Conservation (phyloP, 2,329 filamentous ascomycete species). For the Neoscytalidium dimidiatum region DNA sequence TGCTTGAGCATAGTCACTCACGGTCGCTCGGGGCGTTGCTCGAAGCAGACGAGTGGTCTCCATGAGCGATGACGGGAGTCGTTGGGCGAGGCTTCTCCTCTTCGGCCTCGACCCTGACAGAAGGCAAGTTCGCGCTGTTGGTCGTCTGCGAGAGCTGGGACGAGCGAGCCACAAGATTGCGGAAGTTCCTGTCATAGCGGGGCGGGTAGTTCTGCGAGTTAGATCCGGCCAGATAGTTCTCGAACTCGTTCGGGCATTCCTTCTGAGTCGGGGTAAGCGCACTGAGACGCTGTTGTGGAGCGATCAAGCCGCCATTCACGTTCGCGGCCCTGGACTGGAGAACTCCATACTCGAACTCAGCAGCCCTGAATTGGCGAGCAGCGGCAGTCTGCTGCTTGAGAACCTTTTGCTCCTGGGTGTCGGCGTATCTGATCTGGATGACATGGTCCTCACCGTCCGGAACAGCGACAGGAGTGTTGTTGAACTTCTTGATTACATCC, state of each 20-base stretch:
- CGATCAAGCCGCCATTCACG: constrained; percentile 25
- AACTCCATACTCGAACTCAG: constrained; percentile 70
- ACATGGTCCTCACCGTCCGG: constrained; percentile 70
- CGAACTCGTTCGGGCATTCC: constrained; percentile 38
- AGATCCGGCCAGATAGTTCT: constrained; percentile 33
- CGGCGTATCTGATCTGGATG: constrained; percentile 92
- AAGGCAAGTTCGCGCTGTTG: constrained; percentile 11
- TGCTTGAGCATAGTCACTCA: constrained; percentile 10
- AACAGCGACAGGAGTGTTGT: constrained; percentile 66
- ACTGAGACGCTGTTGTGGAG: constrained; percentile 36
- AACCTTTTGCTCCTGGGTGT: constrained; percentile 94
- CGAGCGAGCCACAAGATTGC: constrained; percentile 15
- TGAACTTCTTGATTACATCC: constrained; percentile 82
- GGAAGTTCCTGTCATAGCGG: constrained; percentile 14
- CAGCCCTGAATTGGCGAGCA: constrained; percentile 91
- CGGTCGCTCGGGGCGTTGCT: constrained; percentile 20
- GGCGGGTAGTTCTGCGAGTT: constrained; percentile 5
- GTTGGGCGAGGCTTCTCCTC: constrained; percentile 17
- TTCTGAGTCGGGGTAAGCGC: constrained; percentile 35
- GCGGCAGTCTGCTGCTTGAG: constrained; percentile 95
- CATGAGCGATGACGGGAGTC: constrained; percentile 20
- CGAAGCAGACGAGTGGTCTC: constrained; percentile 20
- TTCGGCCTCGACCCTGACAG: constrained; percentile 12
- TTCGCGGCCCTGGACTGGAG: constrained; percentile 17
- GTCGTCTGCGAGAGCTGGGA: constrained; percentile 14